A percentile compares a stretch with the other conserved stretches of the same genome.
Evolutionary conservation across 2,329 filamentous ascomycete genomes (phyloP).

Genomic region (Pseudocercospora macadamiae): DNA sequence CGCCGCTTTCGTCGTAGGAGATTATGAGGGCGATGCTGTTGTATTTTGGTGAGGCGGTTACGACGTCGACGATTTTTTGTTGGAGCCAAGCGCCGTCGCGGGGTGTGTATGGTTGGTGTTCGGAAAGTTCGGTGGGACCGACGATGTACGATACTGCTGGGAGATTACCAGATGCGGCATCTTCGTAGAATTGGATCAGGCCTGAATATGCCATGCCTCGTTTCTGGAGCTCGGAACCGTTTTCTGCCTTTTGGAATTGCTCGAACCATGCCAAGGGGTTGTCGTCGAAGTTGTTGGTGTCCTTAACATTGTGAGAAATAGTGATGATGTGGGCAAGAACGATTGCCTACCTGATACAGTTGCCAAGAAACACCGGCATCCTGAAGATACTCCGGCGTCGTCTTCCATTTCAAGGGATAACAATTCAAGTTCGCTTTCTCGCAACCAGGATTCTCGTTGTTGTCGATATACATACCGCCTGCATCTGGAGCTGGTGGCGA

Average conservation of each 20-base stretch:
- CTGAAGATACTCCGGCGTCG: conserved; percentile 55
- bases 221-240: conserved; percentile 44
- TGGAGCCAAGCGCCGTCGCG: conserved; percentile 60
- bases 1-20: conserved; percentile 58
- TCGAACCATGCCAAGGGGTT: conserved; percentile 59
- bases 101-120: conserved; percentile 58
- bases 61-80: conserved; percentile 55
- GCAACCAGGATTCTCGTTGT: conserved; percentile 49
- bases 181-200: conserved; percentile 54
- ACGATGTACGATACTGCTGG: conserved; percentile 57
- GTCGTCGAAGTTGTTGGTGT: conserved; percentile 38
- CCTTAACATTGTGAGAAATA: conserved; percentile 25
- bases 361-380: conserved; percentile 50
- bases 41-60: conserved; percentile 55
- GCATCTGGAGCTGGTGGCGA: conserved; percentile 44
- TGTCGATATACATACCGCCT: conserved; percentile 38
- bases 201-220: conserved; percentile 53
- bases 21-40: conserved; percentile 54
- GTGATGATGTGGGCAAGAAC: conserved; percentile 49
- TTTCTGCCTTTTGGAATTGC: conserved; percentile 53
- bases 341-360: conserved; percentile 44
- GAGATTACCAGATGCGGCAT: conserved; percentile 55
- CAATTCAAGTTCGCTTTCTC: conserved; percentile 52
- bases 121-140: conserved; percentile 54
- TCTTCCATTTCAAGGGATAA: conserved; percentile 58